Base-by-base conservation (phyloP, 2,329 filamentous ascomycete species). In the Coniochaeta sp. region DNA sequence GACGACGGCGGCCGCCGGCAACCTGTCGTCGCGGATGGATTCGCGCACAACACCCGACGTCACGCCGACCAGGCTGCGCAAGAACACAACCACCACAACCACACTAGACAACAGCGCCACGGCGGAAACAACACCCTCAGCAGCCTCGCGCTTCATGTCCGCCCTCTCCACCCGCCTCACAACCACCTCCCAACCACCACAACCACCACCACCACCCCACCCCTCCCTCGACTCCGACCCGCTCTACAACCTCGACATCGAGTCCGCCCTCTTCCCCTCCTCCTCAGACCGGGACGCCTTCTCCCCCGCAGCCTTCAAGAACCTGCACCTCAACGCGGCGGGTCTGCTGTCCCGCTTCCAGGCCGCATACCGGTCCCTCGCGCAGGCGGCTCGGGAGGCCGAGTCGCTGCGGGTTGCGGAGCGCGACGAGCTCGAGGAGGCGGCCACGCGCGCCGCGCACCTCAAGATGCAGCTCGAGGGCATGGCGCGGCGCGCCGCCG, bases 401-500 rank as follows among this genome's bases (percentile, higher is more conserved):
- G 84, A 87, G 67, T n/a, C n/a, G n/a, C n/a, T n/a, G n/a, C 77
- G 77, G n/a, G 79, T 80, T 52, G 80, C 78, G 0, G 74, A 81
- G 64, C 66, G 66, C 16, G 85, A 87, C 30, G 83, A 86, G 68
- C 71, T 80, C 17, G 82, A 82, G 56, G 84, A 87, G 67, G 76
- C 80, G 19, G 76, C 81, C 59, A 80, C 78, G 5, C 77, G 82
- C 3, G 76, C 79, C 7, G 72, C 76, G 22, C 79, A 83, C 65
- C 75, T 88, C 44, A 84, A 82, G 69, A 75, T 78, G 65, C 84
- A 88, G 68, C 75, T 89, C 0, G 82, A 87, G 64, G 80, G 79
- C 55, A 83, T 88, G 77, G 81, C 82, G 1, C 72, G 70, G 17
- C 78, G 78, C 64, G 80, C 81, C 0, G 73, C 76, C 2, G 80